Base-by-base conservation (phyloP, 257 asterid genomes). In the Plectranthus barbatus region DNA sequence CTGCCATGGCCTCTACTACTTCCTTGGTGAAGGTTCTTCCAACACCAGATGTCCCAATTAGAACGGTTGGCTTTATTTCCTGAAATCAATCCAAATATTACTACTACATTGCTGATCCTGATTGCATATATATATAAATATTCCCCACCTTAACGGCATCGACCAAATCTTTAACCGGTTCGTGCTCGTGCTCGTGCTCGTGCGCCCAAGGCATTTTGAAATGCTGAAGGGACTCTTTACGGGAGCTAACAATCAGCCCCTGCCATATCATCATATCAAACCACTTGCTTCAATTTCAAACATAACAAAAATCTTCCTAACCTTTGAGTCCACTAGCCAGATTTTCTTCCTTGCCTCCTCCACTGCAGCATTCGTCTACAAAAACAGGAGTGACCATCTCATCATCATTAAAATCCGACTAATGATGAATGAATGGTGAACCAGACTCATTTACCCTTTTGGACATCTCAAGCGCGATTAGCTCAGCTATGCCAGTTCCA, bases 401-500 rank as follows among this genome's bases (percentile, higher is more conserved):
- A 26, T 46, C 54, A 29, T 34, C 8, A n/a, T n/a, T n/a, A 68
- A 57, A 34, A 33, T 64, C 50, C 17, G 9, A 73, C 18, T 19
- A 47, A 45, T n/a, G n/a, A n/a, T n/a, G n/a, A n/a, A n/a, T n/a
- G 63, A 50, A 56, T 10, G 21, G 21, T 47, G 50, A 50, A 61
- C n/a, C 60, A n/a, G 37, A 72, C 64, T 31, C 19, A 11, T 11
- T n/a, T 79, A 87, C 96, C 91, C 77, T 71, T 36, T 83, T 88
- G 20, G 91, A 85, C 68, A 88, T 78, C 72, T 84, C 81, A 48
- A 88, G 98, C 56, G 98, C 94, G 47, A 91, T 91, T 68, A 91
- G 98, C 79, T 91, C 98, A 61, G 96, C 96, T 67, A 88, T 91
- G 41, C 98, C 98, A 6, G 98, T 91, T 73, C 96, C 98, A 78